Base-by-base conservation (phyloP, 2,329 filamentous ascomycete genomes). In the Microsporum ferrugineum region DNA sequence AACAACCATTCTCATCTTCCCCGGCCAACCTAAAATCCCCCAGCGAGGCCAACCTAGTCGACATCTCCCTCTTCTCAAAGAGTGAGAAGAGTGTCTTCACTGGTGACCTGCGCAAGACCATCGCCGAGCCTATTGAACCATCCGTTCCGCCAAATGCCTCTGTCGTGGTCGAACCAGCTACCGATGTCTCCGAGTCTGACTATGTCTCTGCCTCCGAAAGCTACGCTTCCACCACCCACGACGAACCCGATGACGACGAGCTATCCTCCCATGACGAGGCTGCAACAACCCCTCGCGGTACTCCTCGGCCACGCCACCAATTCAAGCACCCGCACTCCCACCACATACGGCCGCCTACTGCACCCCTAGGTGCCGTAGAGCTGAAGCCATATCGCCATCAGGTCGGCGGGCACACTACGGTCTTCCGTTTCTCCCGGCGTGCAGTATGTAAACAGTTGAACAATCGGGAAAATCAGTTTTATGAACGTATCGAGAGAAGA, bases 371-470 rank as follows among this genome's bases (percentile, higher is more conserved):
- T 65, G 92, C 92, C 34, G 95, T 99, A 66, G 91, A 97, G 73
- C 80, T 99, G 63, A 96, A 96, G 69, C 94, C 94, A 1, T 99
- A 96, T 75, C 89, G 90, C 66, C 94, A 99, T 75, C 94, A 99
- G 75, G 94, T 99, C 60, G 94, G 94, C 62, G 94, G 94, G 0
- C 94, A 99, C 73, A 96, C 91, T 5, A 96, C 92, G 0, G 83
- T 99, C 39, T 99, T 95, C 82, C 87, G 92, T 47, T 97, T 99
- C 71, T 97, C 94, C 17, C 86, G 90, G 66, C 84, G 91, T 68
- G 94, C 94, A 61, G 91, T 99, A 8, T 99, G 94, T 80, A 99
- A 99, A 76, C 91, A 96, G 76, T 82, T 99, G 70, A 99, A 96
- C 74, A 99, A 96, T 72, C 84, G 92, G 69, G 94, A 99, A 72